Conservation (phyloP, 495 filamentous ascomycete species). For the Xylaria cubensis region DNA sequence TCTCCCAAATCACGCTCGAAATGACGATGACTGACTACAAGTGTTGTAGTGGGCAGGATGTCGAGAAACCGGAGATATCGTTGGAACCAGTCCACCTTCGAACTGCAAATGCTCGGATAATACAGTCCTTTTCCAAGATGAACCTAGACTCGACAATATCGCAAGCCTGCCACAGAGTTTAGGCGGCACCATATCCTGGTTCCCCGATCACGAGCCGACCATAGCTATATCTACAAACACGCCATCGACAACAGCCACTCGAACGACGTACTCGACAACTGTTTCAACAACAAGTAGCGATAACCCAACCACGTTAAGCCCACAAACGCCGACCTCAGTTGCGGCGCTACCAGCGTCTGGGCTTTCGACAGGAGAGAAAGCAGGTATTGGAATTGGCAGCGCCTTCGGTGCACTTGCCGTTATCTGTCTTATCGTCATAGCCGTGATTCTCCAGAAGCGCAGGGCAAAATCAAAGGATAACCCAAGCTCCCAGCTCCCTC, state of each 20-base stretch:
- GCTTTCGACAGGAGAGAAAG: conserved; percentile 31
- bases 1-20: background rate
- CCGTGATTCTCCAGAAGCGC: background rate
- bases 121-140: conserved; percentile 33
- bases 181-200: conserved; percentile 42
- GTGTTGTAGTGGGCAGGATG: conserved; percentile 30
- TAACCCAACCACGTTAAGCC: background rate
- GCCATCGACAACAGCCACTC: background rate
- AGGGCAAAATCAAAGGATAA: background rate
- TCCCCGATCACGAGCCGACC: conserved; percentile 29
- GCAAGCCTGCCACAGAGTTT: conserved; percentile 34
- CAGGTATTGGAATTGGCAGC: conserved; percentile 33
- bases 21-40: background rate
- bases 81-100: conserved; percentile 26
- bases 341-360: background rate
- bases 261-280: background rate
- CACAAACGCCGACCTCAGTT: conserved; percentile 5
- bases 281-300: background rate
- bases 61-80: conserved; percentile 25
- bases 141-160: conserved; percentile 31
- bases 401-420: conserved; percentile 11
- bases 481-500: background rate
- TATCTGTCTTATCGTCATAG: background rate
- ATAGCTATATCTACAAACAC: background rate
- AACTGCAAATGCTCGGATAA: conserved; percentile 35